Conservation (phyloP, 2,329 filamentous ascomycete genomes). For the Onygenales sp. region DNA sequence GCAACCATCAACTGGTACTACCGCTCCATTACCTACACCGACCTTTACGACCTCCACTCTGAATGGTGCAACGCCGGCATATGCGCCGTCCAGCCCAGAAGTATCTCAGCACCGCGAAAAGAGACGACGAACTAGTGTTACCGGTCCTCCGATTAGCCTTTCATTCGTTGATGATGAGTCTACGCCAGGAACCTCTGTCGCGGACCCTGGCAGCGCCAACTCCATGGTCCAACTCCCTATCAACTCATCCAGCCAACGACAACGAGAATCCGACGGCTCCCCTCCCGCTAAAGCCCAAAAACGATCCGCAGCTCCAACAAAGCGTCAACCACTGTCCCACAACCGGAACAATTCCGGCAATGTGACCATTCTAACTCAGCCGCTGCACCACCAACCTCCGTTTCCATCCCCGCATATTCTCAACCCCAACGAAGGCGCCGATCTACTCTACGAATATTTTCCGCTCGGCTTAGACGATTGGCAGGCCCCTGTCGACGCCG, state of each 20-base stretch:
- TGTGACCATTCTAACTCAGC: constrained; percentile 23
- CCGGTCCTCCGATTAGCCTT: constrained; percentile 43
- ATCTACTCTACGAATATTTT: constrained; percentile 90
- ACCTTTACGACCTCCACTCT: constrained; percentile 13
- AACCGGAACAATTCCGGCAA: constrained; percentile 17
- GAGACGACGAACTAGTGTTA: constrained; percentile 25
- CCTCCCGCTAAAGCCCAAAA: constrained; percentile 12
- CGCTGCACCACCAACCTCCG: constrained; percentile 11
- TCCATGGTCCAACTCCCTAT: constrained; percentile 9
- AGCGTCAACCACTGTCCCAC: constrained; percentile 19
- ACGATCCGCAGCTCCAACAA: constrained; percentile 21
- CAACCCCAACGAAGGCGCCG: constrained; percentile 56
- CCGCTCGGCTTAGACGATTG: constrained; percentile 83
- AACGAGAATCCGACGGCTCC: neutral
- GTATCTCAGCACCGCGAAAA: constrained; percentile 32
- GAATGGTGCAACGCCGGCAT: constrained; percentile 23
- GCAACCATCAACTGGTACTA: constrained; percentile 16
- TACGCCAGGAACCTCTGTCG: constrained; percentile 20
- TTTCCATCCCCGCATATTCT: constrained; percentile 47
- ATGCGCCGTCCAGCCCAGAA: constrained; percentile 46
- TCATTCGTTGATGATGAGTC: constrained; percentile 49
- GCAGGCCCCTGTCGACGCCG: constrained; percentile 81
- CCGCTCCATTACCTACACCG: constrained; percentile 12
- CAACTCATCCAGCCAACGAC: neutral
- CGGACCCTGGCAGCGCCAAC: neutral